Base-by-base conservation (phyloP, 2,329 filamentous ascomycete genomes). In the Plectosphaerella plurivora region DNA sequence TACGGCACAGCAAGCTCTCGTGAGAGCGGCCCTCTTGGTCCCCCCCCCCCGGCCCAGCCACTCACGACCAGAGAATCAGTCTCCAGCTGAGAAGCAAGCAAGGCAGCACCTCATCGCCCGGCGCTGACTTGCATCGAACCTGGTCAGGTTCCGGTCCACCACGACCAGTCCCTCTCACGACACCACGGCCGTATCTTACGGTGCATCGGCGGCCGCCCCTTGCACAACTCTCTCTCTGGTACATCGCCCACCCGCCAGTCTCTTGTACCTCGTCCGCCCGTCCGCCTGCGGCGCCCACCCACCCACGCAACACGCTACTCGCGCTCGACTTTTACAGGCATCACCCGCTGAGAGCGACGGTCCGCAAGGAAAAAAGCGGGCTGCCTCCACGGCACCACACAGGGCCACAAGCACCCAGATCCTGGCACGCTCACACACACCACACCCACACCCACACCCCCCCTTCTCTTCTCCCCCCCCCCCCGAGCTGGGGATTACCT, bases 351-450 rank as follows among this genome's bases (percentile, higher is more conserved):
- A 50, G 49, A 50, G 49, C 39, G 49, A 24, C 16, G 50, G 22
- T 53, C 53, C 52, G 55, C 54, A 55, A 55, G 54, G 49, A 51
- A 55, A 49, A 55, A 55, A 52, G 53, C 49, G 51, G 51, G 46
- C 28, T 24, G 41, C 9, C 22, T n/a, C 36, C 18, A 25, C 50
- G 41, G 49, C 46, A 44, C 33, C 46, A 49, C 47, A 22, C 28
- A 44, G 24, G 45, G 37, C 51, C 41, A 33, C 45, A 39, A 18
- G 16, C n/a, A 18, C 41, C 35, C 39, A 45, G 48, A 28, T 20
- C 48, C 41, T 35, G 48, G 48, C 24, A 45, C 37, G 35, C 22
- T 15, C 22, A 51, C 41, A 50, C 39, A 35, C 45, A 42, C 35
- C 50, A 45, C 41, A 44, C 37, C 41, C 51, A 49, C 46, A 20